Percentiles rank a stretch among this genome's conserved stretches.
These are phyloP conservation scores for Hanseniaspora uvarum DNA, from an alignment of 1,139 yeast genomes.

Conservation along the genomic window DNA sequence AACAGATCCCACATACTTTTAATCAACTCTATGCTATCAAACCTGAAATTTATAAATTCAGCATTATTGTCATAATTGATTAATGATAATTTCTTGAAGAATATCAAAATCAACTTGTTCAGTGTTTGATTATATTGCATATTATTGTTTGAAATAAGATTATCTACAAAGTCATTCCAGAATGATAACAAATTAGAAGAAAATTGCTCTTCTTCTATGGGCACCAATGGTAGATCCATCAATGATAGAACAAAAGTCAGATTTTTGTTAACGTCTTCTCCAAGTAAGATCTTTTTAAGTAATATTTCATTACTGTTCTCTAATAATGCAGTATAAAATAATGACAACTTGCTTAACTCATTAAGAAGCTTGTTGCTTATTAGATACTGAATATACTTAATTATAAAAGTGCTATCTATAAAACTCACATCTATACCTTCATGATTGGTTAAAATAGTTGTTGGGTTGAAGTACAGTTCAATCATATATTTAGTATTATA, in stretches of 20 bases:
- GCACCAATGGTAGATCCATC: slow-evolving; percentile 50
- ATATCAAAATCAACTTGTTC: not conserved
- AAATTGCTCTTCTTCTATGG: slow-evolving; percentile 57
- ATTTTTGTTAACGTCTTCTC: slow-evolving; percentile 24
- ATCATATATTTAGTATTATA: slow-evolving; percentile 29
- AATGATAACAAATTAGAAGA: slow-evolving; percentile 63
- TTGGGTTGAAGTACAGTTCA: slow-evolving; percentile 30
- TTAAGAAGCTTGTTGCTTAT: slow-evolving; percentile 34
- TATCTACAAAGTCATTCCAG: slow-evolving; percentile 40
- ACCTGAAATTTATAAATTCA: not conserved
- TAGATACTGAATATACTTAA: slow-evolving; percentile 35
- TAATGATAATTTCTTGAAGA: not conserved
- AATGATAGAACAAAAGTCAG: slow-evolving; percentile 45
- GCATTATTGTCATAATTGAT: not conserved
- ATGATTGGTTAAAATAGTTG: slow-evolving; percentile 18
- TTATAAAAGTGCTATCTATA: slow-evolving; percentile 31
- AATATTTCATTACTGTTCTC: slow-evolving; percentile 43
- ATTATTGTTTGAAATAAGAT: not conserved
- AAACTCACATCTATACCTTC: slow-evolving; percentile 18
- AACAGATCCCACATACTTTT: not conserved
- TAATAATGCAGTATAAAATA: slow-evolving; percentile 43
- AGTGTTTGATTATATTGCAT: not conserved
- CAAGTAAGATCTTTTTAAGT: slow-evolving; percentile 23
- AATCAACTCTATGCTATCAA: not conserved
- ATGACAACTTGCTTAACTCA: slow-evolving; percentile 41